Base-by-base conservation (phyloP, 2,329 filamentous ascomycete genomes). In the Fusarium praegraminearum region DNA sequence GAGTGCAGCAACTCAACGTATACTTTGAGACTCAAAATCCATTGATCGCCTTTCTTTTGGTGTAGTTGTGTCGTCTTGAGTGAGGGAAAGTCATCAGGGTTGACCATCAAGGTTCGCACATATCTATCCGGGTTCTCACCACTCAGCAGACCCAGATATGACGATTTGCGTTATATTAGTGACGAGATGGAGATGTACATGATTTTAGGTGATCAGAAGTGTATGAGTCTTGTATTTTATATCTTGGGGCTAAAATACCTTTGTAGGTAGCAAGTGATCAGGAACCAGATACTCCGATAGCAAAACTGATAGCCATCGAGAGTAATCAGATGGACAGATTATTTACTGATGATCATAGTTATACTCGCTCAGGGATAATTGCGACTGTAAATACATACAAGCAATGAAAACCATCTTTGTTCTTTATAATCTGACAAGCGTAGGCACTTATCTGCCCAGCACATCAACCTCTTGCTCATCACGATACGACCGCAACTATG, bases 41-140 rank as follows among this genome's bases (percentile, higher is more conserved):
- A 30, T 45, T 18, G 54, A 54, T 53, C 43, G 24, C 35, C 51
- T 51, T 30, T 49, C 33, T 33, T 30, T 46, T 46, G 44, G 44
- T 46, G 41, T 36, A 50, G 59, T 58, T 67, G 45, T 43, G 64
- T 58, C 59, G 56, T 62, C 54, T 63, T 57, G 43, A 62, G 28
- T 26, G 55, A 5, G 36, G 22, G 16, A 46, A 56, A 71, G 71
- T 67, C 73, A 75, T 74, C 73, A 73, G 53, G 73, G 73, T 75
- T 74, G 65, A 15, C 73, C 73, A 75, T 75, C 73, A 72, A 65
- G 73, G 73, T 73, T 43, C 69, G 41, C 61, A 28, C 2, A 18
- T 69, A 59, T 52, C 71, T 74, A 75, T 75, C 73, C 65, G 56
- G 73, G 73, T 75, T 74, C 73, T 74, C 70, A 62, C 52, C 41